Evolutionary conservation across 805 yeast species (phyloP).

Genomic region (Ogataea chonburiensis): DNA sequence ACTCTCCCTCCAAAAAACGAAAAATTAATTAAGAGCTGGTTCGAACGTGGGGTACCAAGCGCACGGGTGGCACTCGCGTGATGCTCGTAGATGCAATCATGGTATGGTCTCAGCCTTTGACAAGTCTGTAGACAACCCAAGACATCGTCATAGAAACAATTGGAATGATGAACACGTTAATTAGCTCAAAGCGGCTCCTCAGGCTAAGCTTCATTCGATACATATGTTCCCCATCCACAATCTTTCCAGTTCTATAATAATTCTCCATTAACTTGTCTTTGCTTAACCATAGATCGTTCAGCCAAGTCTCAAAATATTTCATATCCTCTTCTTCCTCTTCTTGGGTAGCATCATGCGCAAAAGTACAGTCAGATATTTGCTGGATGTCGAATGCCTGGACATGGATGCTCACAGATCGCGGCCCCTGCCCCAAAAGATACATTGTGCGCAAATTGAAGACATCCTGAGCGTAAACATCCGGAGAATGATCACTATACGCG

Average conservation of each 20-base stretch:
- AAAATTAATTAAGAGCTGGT: too few relatives aligned
- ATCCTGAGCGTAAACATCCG: conserved; percentile 73
- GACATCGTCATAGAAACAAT: conserved; percentile 5
- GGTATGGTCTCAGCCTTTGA: conserved; percentile 2
- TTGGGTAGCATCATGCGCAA: conserved; percentile 44
- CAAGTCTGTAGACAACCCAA: conserved; percentile 5
- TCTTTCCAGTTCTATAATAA: conserved; percentile 56
- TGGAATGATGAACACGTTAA: conserved; percentile 31
- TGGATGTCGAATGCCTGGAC: conserved; percentile 53
- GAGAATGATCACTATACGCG: conserved; percentile 70
- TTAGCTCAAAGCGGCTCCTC: conserved; percentile 23
- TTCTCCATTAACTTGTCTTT: conserved; percentile 73
- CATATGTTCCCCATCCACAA: conserved; percentile 33
- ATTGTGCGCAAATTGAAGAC: conserved; percentile 62
- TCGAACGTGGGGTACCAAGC: too few relatives aligned
- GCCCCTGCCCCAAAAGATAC: conserved; percentile 71
- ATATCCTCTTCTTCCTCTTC: conserved; percentile 41
- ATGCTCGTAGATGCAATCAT: too few relatives aligned
- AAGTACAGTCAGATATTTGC: conserved; percentile 29
- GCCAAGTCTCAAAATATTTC: conserved; percentile 68
- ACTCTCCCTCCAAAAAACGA: too few relatives aligned
- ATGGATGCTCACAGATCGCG: conserved; percentile 62
- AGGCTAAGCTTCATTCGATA: conserved; percentile 24
- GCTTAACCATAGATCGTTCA: conserved; percentile 66
- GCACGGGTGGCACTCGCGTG: too few relatives aligned